Conservation (phyloP, 2,329 filamentous ascomycete species). For the Alternaria atra region DNA sequence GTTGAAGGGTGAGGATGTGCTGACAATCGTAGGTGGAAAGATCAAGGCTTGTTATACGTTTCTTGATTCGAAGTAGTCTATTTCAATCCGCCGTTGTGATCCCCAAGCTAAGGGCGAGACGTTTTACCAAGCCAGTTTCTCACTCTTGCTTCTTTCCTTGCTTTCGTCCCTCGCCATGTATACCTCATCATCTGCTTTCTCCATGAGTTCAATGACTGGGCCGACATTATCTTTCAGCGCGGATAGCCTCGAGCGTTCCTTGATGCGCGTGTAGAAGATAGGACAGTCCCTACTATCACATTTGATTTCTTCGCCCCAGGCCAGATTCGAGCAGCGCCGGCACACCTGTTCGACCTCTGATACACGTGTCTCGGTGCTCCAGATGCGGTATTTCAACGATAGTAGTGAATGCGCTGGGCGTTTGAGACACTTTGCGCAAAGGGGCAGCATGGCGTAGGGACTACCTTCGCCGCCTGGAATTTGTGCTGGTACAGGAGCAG, state of each 20-base stretch:
- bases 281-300: conserved; percentile 94
- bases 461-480: conserved; percentile 26
- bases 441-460: conserved; percentile 46
- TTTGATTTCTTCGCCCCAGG: conserved; percentile 77
- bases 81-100: neutral
- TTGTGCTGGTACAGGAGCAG: conserved; percentile 28
- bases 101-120: neutral
- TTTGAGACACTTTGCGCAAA: conserved; percentile 68
- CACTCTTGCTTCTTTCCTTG: neutral
- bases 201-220: conserved; percentile 39
- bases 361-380: conserved; percentile 69
- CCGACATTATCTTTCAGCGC: conserved; percentile 36
- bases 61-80: conserved; percentile 9
- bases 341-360: conserved; percentile 76
- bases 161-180: neutral
- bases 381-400: conserved; percentile 69
- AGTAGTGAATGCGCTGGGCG: conserved; percentile 69
- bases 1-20: conserved; percentile 16
- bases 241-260: conserved; percentile 57
- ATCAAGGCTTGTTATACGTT: conserved; percentile 24
- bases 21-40: conserved; percentile 17
- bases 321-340: conserved; percentile 77
- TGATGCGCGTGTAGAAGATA: conserved; percentile 83
- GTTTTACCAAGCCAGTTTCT: neutral
- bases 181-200: conserved; percentile 20